phyloP scores from a whole-genome alignment of 75 land plant species.

The Azolla pinnata region DNA sequence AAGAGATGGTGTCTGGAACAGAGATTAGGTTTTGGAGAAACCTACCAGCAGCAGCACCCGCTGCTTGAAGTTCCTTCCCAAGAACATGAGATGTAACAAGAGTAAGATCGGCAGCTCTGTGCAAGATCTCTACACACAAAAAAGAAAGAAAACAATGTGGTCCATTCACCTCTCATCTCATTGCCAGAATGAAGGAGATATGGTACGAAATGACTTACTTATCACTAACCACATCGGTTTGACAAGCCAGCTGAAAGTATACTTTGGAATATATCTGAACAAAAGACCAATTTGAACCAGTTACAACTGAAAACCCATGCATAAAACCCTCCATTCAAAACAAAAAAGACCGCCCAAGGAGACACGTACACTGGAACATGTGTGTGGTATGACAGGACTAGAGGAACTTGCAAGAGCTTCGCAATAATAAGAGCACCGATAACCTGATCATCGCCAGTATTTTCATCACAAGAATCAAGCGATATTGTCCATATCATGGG shows the following conservation, averaged over 20 bases:
- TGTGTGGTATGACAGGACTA: constrained; percentile 98
- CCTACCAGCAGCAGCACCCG: constrained; percentile 73
- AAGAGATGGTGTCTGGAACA: too few species aligned
- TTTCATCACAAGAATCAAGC: too few species aligned
- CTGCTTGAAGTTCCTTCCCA: constrained; percentile 72
- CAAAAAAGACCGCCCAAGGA: not conserved
- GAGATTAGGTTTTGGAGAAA: not conserved
- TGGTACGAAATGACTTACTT: constrained; percentile 45
- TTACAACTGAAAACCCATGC: not conserved
- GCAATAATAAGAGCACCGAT: constrained; percentile 94
- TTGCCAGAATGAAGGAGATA: not conserved
- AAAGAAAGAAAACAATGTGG: not conserved
- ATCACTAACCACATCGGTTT: constrained; percentile 96
- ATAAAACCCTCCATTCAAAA: too few species aligned
- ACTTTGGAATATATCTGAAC: constrained; percentile 95
- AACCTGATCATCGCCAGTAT: constrained; percentile 35
- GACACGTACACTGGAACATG: constrained; percentile 90
- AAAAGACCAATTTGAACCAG: not conserved
- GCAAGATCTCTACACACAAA: constrained; percentile 59
- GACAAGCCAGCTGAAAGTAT: constrained; percentile 98
- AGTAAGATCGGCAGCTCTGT: constrained; percentile 97
- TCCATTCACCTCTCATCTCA: not conserved
- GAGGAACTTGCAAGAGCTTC: constrained; percentile 69
- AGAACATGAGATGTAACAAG: constrained; percentile 89
- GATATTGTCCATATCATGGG: too few species aligned